phyloP scores from a whole-genome alignment of 2,329 filamentous ascomycete species.

The Shiraia sp. region DNA sequence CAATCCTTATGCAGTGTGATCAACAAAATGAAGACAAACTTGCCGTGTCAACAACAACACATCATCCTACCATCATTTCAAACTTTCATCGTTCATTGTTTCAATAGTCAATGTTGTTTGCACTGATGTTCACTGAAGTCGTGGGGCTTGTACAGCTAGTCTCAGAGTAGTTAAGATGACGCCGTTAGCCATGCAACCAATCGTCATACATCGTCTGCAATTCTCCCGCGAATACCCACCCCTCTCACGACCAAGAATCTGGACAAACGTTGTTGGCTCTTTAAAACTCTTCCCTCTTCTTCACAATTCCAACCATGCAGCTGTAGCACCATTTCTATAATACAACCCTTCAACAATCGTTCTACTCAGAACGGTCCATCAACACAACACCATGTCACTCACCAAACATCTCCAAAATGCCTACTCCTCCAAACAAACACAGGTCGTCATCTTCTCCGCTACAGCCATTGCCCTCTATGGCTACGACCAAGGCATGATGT shows the following conservation, averaged over 20 bases:
- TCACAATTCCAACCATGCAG: background rate
- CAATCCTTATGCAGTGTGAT: background rate
- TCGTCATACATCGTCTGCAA: slow-evolving; percentile 18
- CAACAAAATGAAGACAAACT: too few relatives aligned
- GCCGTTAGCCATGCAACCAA: slow-evolving; percentile 13
- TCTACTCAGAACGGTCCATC: too few relatives aligned
- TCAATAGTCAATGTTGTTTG: background rate
- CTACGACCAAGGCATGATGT: slow-evolving; percentile 56
- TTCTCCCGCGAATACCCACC: slow-evolving; percentile 1
- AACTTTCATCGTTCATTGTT: too few relatives aligned
- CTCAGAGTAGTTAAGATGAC: slow-evolving; percentile 13
- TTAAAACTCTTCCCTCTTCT: background rate
- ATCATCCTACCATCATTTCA: too few relatives aligned
- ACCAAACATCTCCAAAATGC: slow-evolving; percentile 23
- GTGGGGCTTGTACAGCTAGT: slow-evolving; percentile 14
- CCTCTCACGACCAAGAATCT: slow-evolving; percentile 22
- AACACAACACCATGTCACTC: slow-evolving; percentile 12
- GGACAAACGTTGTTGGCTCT: background rate
- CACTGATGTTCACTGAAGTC: slow-evolving; percentile 4
- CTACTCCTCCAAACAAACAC: slow-evolving; percentile 46
- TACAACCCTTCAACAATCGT: background rate
- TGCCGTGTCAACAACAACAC: too few relatives aligned
- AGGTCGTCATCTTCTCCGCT: slow-evolving; percentile 58
- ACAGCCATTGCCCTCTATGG: slow-evolving; percentile 61
- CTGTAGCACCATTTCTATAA: too few relatives aligned